A percentile compares a stretch with the other conserved stretches of the same genome.
Evolutionary conservation across 2,329 filamentous ascomycete genomes (phyloP).

Genomic region (Pezicula carpinea): DNA sequence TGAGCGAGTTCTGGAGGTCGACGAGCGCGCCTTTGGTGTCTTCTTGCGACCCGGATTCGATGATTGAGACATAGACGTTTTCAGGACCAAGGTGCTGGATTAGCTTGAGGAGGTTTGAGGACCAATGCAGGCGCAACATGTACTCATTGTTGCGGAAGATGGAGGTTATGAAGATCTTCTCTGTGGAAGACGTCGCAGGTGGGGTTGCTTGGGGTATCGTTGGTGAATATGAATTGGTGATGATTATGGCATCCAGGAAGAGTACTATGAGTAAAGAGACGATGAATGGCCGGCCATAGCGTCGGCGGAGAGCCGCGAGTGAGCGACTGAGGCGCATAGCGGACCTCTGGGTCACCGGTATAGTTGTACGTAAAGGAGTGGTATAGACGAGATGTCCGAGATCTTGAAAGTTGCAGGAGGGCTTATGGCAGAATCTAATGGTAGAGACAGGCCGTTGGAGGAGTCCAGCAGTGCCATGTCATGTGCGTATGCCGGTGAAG

Average conservation of each 20-base stretch:
- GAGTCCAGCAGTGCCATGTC: too few species aligned
- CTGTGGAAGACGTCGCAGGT: background rate
- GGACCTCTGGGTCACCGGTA: too few species aligned
- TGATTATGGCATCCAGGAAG: background rate
- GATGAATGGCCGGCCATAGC: too few species aligned
- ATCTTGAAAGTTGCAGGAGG: too few species aligned
- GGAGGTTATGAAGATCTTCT: constrained; percentile 57
- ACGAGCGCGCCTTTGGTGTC: constrained; percentile 59
- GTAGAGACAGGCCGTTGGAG: too few species aligned
- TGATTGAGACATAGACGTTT: constrained; percentile 63
- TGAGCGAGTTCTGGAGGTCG: constrained; percentile 51
- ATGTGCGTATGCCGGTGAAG: too few species aligned
- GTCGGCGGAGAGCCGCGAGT: too few species aligned
- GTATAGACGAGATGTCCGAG: too few species aligned
- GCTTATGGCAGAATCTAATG: too few species aligned
- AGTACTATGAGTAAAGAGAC: background rate
- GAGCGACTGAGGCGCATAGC: too few species aligned
- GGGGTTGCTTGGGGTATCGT: background rate
- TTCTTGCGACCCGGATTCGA: constrained; percentile 67
- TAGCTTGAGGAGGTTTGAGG: constrained; percentile 51
- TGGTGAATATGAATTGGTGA: background rate
- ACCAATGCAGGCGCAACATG: constrained; percentile 58
- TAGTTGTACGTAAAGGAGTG: too few species aligned
- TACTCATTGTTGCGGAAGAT: constrained; percentile 64
- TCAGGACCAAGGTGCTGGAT: constrained; percentile 50